These are phyloP conservation scores for Thalassiosira livingstoniorum DNA, from an alignment of 352 stramenopile species.

Conservation along the genomic window DNA sequence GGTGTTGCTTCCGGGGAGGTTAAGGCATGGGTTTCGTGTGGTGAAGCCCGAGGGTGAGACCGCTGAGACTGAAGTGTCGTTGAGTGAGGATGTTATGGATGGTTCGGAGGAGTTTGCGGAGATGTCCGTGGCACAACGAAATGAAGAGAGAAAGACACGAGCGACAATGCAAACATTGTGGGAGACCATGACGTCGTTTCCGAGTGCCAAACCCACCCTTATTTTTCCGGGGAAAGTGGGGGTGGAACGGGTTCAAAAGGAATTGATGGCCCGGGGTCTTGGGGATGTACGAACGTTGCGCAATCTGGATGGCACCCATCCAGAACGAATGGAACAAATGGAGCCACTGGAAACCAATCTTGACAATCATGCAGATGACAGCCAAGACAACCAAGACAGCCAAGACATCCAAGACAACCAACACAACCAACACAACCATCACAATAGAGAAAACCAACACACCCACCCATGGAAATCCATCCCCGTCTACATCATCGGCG, in stretches of 20 bases:
- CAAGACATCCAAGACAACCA: background rate
- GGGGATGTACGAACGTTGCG: constrained; percentile 56
- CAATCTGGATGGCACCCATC: constrained; percentile 43
- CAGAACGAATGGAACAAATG: background rate
- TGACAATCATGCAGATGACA: background rate
- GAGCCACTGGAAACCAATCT: background rate
- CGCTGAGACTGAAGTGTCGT: constrained; percentile 18
- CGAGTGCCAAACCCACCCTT: constrained; percentile 51
- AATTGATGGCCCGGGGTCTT: constrained; percentile 49
- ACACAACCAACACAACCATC: too few species aligned
- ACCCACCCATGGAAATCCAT: constrained; percentile 27
- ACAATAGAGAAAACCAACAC: background rate
- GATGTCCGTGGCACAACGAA: constrained; percentile 38
- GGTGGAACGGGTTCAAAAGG: constrained; percentile 59
- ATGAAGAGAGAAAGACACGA: constrained; percentile 47
- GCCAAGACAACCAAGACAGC: background rate
- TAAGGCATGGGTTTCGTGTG: constrained; percentile 66
- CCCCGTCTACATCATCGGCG: constrained; percentile 69
- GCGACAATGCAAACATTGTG: constrained; percentile 46
- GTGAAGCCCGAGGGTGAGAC: constrained; percentile 19
- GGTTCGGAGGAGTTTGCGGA: background rate
- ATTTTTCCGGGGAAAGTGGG: constrained; percentile 76
- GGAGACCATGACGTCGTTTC: constrained; percentile 44
- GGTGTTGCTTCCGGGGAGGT: constrained; percentile 65
- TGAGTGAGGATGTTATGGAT: too few species aligned